These are phyloP conservation scores for Nigrospora oryzae DNA, from an alignment of 2,329 filamentous ascomycete species.

Conservation along the genomic window DNA sequence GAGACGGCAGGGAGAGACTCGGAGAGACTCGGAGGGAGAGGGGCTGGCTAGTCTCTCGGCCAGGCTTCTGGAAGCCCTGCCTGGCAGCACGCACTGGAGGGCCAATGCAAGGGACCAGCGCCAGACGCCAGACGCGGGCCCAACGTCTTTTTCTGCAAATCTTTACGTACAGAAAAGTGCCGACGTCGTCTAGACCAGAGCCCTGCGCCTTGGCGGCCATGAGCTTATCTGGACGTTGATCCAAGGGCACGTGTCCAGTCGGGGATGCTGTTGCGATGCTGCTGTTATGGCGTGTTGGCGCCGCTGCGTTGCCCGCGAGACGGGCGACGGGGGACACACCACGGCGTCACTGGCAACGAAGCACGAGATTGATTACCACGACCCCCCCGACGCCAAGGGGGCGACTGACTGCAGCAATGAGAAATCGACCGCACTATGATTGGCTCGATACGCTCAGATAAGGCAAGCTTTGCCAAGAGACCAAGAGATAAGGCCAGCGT, in stretches of 20 bases:
- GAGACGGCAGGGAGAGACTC: no score
- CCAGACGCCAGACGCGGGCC: no score
- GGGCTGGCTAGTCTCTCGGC: no score
- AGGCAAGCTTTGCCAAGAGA: slow-evolving; percentile 1
- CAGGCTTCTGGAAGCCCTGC: no score
- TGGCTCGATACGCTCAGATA: not conserved
- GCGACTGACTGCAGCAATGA: not conserved
- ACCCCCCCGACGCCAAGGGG: not conserved
- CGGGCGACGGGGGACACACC: not conserved
- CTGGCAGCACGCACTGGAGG: no score
- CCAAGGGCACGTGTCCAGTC: not conserved
- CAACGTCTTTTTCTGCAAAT: no score
- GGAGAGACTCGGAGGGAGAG: no score
- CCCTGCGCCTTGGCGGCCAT: not conserved
- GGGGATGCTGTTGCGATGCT: not conserved
- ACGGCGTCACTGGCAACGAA: not conserved
- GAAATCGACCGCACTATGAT: not conserved
- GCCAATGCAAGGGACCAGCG: no score
- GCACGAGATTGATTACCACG: not conserved
- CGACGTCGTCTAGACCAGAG: slow-evolving; percentile 1
- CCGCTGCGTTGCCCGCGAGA: not conserved
- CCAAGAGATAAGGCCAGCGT: slow-evolving; percentile 1
- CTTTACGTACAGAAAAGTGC: not conserved
- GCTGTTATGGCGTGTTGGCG: not conserved
- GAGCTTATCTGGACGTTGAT: slow-evolving; percentile 1